Conservation (phyloP, 306 rosid species). For the Rosa chinensis region DNA sequence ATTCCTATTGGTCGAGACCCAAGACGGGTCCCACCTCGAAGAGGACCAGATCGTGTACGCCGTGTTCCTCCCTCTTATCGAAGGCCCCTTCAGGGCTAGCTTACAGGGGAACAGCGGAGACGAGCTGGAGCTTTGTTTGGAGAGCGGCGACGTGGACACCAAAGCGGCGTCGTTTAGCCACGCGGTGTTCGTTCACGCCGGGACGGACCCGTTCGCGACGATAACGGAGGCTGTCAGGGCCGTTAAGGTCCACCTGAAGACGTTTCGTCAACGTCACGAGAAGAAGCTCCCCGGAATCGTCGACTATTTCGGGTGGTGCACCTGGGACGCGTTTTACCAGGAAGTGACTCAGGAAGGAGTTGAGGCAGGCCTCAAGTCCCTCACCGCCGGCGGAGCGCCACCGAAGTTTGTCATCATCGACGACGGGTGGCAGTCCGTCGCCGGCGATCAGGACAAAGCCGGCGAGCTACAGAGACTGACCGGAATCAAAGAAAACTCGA, state of each 20-base stretch:
- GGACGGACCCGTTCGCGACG: conserved; percentile 68
- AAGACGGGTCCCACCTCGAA: conserved; percentile 65
- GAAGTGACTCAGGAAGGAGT: conserved; percentile 88
- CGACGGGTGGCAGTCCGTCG: conserved; percentile 91
- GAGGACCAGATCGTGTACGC: conserved; percentile 60
- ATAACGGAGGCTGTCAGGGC: conserved; percentile 57
- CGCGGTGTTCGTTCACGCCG: conserved; percentile 55
- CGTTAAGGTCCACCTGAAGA: conserved; percentile 53
- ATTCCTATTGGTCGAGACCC: conserved; percentile 65
- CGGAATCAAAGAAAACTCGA: conserved; percentile 65
- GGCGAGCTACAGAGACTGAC: conserved; percentile 46
- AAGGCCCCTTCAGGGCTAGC: conserved; percentile 75
- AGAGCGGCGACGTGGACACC: conserved; percentile 72
- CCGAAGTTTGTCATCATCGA: conserved; percentile 85
- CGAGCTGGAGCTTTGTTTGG: conserved; percentile 71
- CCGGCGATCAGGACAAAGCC: conserved; percentile 23
- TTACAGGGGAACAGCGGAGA: conserved; percentile 64
- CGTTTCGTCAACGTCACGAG: conserved; percentile 79
- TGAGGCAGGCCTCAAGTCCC: conserved; percentile 58
- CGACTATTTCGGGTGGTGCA: conserved; percentile 88
- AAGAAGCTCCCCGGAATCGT: conserved; percentile 74
- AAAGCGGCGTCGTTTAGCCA: conserved; percentile 65
- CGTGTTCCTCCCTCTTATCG: conserved; percentile 71
- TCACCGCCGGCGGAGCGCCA: conserved; percentile 65
- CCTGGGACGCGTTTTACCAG: conserved; percentile 92